A percentile compares a stretch with the other conserved stretches of the same genome.
Conservation (phyloP, 768 basidiomycete species). For the Boletellus ananiceps region DNA sequence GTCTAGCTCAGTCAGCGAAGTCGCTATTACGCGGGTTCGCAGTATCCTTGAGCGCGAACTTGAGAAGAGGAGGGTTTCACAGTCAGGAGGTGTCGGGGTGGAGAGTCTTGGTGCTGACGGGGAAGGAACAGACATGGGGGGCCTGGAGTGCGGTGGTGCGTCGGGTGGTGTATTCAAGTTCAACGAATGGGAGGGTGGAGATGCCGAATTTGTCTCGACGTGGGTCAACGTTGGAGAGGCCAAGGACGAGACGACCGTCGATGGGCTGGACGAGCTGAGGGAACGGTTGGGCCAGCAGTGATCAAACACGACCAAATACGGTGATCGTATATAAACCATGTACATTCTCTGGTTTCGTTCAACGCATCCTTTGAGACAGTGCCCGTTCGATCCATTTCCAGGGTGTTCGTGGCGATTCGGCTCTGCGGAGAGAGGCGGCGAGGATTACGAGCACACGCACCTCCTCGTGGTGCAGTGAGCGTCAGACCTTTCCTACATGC, state of each 20-base stretch:
- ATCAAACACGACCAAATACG: slow-evolving; percentile 29
- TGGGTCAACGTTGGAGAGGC: slow-evolving; percentile 38
- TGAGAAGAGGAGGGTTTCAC: slow-evolving; percentile 66
- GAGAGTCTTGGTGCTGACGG: slow-evolving; percentile 74
- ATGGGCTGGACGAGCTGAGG: slow-evolving; percentile 40
- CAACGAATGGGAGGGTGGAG: slow-evolving; percentile 80
- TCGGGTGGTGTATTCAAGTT: slow-evolving; percentile 62
- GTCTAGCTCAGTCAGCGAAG: slow-evolving; percentile 33
- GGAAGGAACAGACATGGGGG: slow-evolving; percentile 60
- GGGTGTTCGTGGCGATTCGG: slow-evolving; percentile 63
- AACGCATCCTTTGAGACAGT: slow-evolving; percentile 72
- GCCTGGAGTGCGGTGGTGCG: slow-evolving; percentile 61
- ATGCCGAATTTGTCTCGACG: slow-evolving; percentile 62
- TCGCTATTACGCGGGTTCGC: slow-evolving; percentile 67
- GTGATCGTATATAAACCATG: slow-evolving; percentile 6
- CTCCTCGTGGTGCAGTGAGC: slow-evolving; percentile 49
- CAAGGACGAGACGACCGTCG: slow-evolving; percentile 27
- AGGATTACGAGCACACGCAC: slow-evolving; percentile 60
- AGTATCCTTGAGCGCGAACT: slow-evolving; percentile 81
- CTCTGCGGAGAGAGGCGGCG: slow-evolving; percentile 57
- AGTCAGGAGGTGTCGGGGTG: slow-evolving; percentile 60
- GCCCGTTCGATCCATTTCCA: slow-evolving; percentile 48
- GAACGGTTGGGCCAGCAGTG: slow-evolving; percentile 45
- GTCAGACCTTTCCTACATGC: slow-evolving; percentile 65
- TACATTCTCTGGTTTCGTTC: background rate